phyloP scores from a whole-genome alignment of 164 flowering plant genomes.

The Annona squamosa region DNA sequence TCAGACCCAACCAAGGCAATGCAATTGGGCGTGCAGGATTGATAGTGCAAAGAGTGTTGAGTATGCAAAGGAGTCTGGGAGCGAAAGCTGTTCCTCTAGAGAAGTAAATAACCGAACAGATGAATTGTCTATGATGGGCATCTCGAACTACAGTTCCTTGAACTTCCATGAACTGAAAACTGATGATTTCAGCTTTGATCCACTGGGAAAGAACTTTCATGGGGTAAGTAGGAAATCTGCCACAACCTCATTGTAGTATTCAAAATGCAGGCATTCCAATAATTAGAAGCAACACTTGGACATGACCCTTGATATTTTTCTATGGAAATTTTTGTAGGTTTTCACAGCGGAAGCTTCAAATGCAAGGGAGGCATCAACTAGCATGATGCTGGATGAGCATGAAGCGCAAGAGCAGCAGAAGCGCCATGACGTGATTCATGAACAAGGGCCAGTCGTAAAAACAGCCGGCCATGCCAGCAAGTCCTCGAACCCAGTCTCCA shows the following conservation, averaged over 20 bases:
- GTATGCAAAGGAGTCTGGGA: constrained; percentile 42
- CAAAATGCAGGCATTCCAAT: neutral
- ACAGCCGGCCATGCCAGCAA: constrained; percentile 67
- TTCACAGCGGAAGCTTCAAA: constrained; percentile 49
- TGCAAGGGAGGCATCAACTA: constrained; percentile 30
- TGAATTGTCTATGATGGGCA: constrained; percentile 32
- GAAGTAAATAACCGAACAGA: constrained; percentile 44
- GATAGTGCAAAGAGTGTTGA: constrained; percentile 34
- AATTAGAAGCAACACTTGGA: neutral
- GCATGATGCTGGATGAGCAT: constrained; percentile 31
- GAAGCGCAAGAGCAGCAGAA: constrained; percentile 28
- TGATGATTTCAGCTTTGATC: constrained; percentile 43
- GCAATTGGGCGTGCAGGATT: constrained; percentile 59
- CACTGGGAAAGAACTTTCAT: constrained; percentile 22
- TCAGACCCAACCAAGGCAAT: constrained; percentile 95
- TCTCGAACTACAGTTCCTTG: constrained; percentile 40
- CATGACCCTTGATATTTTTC: constrained; percentile 15
- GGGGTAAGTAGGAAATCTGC: constrained; percentile 2
- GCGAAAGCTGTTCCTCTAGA: constrained; percentile 61
- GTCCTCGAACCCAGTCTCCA: constrained; percentile 66
- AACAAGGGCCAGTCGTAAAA: constrained; percentile 27
- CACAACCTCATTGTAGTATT: neutral
- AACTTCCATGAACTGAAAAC: constrained; percentile 70
- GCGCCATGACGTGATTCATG: constrained; percentile 22
- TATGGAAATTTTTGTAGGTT: constrained; percentile 28